Percentiles rank a stretch among this genome's conserved stretches.
These are phyloP conservation scores for Monilinia polystroma DNA, from an alignment of 2,329 filamentous ascomycete species.

Conservation along the genomic window DNA sequence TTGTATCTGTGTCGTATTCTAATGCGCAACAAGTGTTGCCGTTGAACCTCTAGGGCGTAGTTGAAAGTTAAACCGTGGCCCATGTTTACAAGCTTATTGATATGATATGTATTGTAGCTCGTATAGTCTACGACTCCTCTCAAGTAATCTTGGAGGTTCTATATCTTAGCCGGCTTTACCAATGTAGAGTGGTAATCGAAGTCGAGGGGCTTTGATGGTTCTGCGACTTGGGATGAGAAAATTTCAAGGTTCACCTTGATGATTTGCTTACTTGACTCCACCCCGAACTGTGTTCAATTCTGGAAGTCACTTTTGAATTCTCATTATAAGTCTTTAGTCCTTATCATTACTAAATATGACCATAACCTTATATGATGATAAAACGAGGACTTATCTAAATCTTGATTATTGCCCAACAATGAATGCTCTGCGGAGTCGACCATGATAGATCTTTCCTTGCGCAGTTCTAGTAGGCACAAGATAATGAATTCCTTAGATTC, in stretches of 20 bases:
- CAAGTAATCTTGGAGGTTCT: not conserved
- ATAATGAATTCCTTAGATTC: too few species aligned
- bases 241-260: not conserved
- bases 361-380: not conserved
- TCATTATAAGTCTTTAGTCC: too few species aligned
- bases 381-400: not conserved
- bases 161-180: not conserved
- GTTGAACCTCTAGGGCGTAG: not conserved
- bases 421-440: too few species aligned
- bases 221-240: not conserved
- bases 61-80: not conserved
- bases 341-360: too few species aligned
- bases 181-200: not conserved
- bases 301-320: not conserved
- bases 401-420: not conserved
- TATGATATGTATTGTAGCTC: too few species aligned
- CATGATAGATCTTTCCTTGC: too few species aligned
- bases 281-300: not conserved
- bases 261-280: not conserved
- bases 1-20: not conserved
- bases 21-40: not conserved
- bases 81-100: not conserved
- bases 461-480: too few species aligned
- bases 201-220: not conserved
- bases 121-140: not conserved